Percentiles rank a stretch among this genome's conserved stretches.
Evolutionary conservation across 805 yeast genomes (phyloP).

Genomic region (Wickerhamomyces ciferrii): DNA sequence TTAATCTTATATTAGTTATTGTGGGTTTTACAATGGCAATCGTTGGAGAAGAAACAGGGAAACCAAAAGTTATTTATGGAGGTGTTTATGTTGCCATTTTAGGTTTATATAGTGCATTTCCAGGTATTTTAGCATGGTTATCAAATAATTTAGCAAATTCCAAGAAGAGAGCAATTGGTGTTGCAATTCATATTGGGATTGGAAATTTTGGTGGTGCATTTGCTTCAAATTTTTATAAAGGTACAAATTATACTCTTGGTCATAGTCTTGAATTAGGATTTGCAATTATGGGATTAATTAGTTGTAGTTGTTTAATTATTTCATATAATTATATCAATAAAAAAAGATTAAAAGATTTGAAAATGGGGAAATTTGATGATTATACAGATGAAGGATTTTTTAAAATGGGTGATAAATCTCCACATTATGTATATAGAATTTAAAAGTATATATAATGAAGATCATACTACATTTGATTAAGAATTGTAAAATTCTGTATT

Average conservation of each 20-base stretch:
- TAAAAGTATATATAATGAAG: neutral
- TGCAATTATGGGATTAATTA: slow-evolving; percentile 25
- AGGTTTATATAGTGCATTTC: slow-evolving; percentile 26
- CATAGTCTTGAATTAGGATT: slow-evolving; percentile 28
- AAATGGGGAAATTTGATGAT: slow-evolving; percentile 26
- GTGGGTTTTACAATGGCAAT: slow-evolving; percentile 28
- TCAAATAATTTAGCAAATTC: slow-evolving; percentile 29
- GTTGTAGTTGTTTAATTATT: slow-evolving; percentile 13
- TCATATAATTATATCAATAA: slow-evolving; percentile 21
- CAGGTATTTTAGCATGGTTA: slow-evolving; percentile 28
- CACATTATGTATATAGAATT: slow-evolving; percentile 28
- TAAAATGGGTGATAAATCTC: slow-evolving; percentile 37
- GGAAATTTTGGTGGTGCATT: slow-evolving; percentile 32
- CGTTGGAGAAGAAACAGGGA: slow-evolving; percentile 17
- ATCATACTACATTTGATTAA: neutral
- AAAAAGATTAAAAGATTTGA: slow-evolving; percentile 19
- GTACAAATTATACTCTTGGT: slow-evolving; percentile 25
- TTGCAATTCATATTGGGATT: slow-evolving; percentile 31
- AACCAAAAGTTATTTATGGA: slow-evolving; percentile 25
- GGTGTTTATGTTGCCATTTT: slow-evolving; percentile 25
- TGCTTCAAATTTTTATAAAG: slow-evolving; percentile 27
- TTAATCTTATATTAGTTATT: slow-evolving; percentile 22
- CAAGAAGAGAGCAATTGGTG: slow-evolving; percentile 31
- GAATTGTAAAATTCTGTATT: no score
- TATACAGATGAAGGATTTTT: slow-evolving; percentile 23